These are phyloP conservation scores for Venturia carpophila DNA, from an alignment of 2,329 filamentous ascomycete species.

Conservation along the genomic window DNA sequence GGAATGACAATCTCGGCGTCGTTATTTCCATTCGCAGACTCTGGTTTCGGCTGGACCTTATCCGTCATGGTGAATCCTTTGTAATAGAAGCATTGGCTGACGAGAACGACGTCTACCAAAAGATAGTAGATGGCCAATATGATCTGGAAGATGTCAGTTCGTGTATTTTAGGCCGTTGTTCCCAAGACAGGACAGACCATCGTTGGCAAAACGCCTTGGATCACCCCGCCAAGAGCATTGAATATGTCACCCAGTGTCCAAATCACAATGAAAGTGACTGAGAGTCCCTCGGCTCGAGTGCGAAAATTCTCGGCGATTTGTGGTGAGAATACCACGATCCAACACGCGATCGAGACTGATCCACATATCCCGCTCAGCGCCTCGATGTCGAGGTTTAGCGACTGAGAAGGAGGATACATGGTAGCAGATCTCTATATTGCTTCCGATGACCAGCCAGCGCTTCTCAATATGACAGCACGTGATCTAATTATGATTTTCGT, in stretches of 20 bases:
- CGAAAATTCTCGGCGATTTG: constrained; percentile 96
- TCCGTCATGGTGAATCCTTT: constrained; percentile 57
- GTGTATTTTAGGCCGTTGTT: background rate
- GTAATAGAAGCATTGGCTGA: constrained; percentile 93
- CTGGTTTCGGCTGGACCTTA: constrained; percentile 22
- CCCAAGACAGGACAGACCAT: constrained; percentile 52
- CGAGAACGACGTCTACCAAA: constrained; percentile 78
- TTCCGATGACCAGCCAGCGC: background rate
- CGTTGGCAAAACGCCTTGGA: constrained; percentile 87
- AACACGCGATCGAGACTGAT: constrained; percentile 93
- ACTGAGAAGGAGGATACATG: constrained; percentile 48
- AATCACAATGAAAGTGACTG: constrained; percentile 82
- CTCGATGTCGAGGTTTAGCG: constrained; percentile 70
- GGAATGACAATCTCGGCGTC: constrained; percentile 25
- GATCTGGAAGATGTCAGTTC: constrained; percentile 41
- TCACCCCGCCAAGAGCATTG: constrained; percentile 85
- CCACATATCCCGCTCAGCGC: constrained; percentile 90
- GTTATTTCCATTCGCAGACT: constrained; percentile 21
- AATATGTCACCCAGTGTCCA: constrained; percentile 95
- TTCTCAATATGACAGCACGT: background rate
- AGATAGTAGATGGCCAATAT: constrained; percentile 95
- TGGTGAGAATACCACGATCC: constrained; percentile 95
- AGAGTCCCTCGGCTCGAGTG: constrained; percentile 75
- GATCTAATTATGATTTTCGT: background rate
- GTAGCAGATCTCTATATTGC: constrained; percentile 17